Conservation (phyloP, 2,329 filamentous ascomycete species). For the Colletotrichum agaves region DNA sequence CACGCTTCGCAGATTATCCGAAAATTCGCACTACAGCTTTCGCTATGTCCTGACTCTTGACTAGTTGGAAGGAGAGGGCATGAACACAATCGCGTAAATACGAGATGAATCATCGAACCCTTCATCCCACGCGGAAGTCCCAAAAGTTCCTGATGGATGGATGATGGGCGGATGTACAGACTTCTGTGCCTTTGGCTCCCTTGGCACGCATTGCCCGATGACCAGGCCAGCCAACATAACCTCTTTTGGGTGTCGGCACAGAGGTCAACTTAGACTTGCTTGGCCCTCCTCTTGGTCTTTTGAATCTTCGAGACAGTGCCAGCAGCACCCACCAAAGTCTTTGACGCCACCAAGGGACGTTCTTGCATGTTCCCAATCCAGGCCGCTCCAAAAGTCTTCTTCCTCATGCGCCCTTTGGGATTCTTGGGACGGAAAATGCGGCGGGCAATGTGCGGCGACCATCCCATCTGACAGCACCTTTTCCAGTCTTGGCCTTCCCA, state of each 20-base stretch:
- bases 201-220: background rate
- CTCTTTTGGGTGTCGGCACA: background rate
- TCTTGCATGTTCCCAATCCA: conserved; percentile 16
- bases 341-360: background rate
- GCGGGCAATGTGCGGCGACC: conserved; percentile 2
- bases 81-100: conserved; percentile 4
- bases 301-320: conserved; percentile 13
- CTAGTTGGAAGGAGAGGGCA: background rate
- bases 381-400: background rate
- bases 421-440: conserved; percentile 18
- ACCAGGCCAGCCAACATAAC: background rate
- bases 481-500: background rate
- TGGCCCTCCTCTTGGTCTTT: conserved; percentile 13
- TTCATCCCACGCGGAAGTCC: background rate
- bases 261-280: conserved; percentile 3
- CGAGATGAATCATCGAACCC: background rate
- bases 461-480: conserved; percentile 8
- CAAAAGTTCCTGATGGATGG: conserved; percentile 4
- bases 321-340: conserved; percentile 12
- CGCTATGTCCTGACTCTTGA: background rate
- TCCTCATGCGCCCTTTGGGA: background rate
- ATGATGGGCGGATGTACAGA: background rate
- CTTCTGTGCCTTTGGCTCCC: background rate
- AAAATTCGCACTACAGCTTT: background rate
- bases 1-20: conserved; percentile 11